Evolutionary conservation across 2,329 filamentous ascomycete genomes (phyloP).

Genomic region (Fusarium ramigenum): DNA sequence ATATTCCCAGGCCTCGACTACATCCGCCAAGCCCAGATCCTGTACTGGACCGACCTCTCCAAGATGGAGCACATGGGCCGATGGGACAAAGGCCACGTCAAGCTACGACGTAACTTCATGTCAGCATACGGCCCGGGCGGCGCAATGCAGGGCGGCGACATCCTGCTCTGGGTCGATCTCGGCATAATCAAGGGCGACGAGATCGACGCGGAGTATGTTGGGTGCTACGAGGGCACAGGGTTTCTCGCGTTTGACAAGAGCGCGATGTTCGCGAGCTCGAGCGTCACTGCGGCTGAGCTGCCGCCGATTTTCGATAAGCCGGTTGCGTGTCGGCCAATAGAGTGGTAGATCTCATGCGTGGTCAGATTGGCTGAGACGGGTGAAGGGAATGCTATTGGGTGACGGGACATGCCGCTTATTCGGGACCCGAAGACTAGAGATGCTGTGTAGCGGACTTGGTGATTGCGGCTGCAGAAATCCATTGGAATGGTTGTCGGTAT

Average conservation of each 20-base stretch:
- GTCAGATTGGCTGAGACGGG: background rate
- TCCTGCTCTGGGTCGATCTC: slow-evolving; percentile 32
- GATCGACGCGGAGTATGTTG: slow-evolving; percentile 30
- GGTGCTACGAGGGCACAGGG: slow-evolving; percentile 24
- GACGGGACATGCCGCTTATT: background rate
- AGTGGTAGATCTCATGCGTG: background rate
- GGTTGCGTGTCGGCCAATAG: background rate
- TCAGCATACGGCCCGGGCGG: slow-evolving; percentile 19
- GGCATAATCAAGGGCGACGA: slow-evolving; percentile 23
- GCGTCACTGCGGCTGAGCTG: background rate
- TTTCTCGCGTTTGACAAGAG: slow-evolving; percentile 33
- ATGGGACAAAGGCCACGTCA: slow-evolving; percentile 30
- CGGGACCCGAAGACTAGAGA: background rate
- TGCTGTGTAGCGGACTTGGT: background rate
- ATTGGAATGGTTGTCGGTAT: background rate
- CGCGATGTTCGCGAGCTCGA: background rate
- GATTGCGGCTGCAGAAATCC: background rate
- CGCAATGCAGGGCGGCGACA: slow-evolving; percentile 1
- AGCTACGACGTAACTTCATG: slow-evolving; percentile 20
- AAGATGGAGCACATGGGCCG: slow-evolving; percentile 29
- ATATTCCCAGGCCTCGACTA: slow-evolving; percentile 14
- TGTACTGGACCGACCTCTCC: slow-evolving; percentile 26
- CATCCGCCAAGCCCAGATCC: slow-evolving; percentile 14
- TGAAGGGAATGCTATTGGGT: background rate
- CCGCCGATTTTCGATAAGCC: background rate